Evolutionary conservation across 176 grass and related monocot genomes (phyloP).

Genomic region (Elymus sibiricus): DNA sequence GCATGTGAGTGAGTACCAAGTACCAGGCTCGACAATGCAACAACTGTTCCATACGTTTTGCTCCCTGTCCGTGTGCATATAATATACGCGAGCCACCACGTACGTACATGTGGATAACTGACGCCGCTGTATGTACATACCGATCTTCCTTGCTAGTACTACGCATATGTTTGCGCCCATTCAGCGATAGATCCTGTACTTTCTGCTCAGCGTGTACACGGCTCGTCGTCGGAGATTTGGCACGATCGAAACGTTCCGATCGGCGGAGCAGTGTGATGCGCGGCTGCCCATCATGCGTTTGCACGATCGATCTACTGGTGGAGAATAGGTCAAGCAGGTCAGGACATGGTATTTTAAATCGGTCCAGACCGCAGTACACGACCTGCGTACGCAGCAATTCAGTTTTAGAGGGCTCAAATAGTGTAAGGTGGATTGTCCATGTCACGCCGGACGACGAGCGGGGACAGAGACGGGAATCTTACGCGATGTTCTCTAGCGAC

Average conservation of each 20-base stretch:
- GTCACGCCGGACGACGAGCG: background rate
- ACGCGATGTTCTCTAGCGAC: background rate
- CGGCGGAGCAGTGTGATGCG: background rate
- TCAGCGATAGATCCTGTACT: background rate
- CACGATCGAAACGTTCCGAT: background rate
- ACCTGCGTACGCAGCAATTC: background rate
- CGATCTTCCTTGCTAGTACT: background rate
- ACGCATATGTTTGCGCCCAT: background rate
- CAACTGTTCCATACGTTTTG: conserved; percentile 23
- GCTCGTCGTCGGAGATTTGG: background rate
- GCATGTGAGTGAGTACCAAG: background rate
- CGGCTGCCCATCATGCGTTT: background rate
- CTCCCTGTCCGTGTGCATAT: background rate
- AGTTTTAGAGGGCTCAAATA: background rate
- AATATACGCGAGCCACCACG: background rate
- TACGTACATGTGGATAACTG: background rate
- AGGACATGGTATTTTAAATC: background rate
- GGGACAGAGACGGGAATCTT: background rate
- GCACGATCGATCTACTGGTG: background rate
- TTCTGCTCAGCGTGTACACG: background rate
- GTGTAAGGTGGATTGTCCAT: background rate
- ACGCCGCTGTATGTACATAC: background rate
- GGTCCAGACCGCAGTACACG: background rate
- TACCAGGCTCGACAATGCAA: background rate
- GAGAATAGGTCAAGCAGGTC: background rate